Evolutionary conservation across 2,329 filamentous ascomycete species (phyloP).

Genomic region (Zasmidium citrigriseum): DNA sequence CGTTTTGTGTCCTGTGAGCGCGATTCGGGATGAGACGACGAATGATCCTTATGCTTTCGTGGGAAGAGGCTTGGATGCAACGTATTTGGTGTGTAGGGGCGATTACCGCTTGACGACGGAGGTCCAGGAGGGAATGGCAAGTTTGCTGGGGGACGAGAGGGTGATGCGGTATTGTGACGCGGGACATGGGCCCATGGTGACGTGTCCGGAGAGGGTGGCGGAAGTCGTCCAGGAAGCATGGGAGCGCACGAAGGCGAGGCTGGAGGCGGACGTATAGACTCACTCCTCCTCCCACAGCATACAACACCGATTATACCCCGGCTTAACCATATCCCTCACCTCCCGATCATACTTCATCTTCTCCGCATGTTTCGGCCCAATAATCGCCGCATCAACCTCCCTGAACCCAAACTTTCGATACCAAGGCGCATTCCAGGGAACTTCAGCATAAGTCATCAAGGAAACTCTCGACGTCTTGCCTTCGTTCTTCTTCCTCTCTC

Average conservation of each 20-base stretch:
- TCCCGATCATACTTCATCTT: slow-evolving; percentile 17
- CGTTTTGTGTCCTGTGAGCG: neutral
- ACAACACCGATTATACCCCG: slow-evolving; percentile 15
- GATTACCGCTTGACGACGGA: neutral
- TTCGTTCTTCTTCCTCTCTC: slow-evolving; percentile 1
- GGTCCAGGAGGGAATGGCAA: neutral
- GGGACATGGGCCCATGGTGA: neutral
- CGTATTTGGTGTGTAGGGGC: neutral
- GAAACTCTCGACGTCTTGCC: slow-evolving; percentile 7
- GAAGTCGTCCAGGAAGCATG: neutral
- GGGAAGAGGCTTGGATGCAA: neutral
- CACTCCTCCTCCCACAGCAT: slow-evolving; percentile 16
- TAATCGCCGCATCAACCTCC: slow-evolving; percentile 9
- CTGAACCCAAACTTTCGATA: slow-evolving; percentile 16
- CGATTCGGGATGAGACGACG: neutral
- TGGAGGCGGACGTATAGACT: neutral
- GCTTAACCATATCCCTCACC: slow-evolving; percentile 6
- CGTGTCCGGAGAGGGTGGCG: neutral
- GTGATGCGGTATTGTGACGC: neutral
- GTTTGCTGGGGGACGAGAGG: neutral
- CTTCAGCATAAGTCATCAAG: slow-evolving; percentile 18
- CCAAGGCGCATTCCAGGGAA: slow-evolving; percentile 23
- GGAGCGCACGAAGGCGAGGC: neutral
- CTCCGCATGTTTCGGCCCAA: slow-evolving; percentile 16
- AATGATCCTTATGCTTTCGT: neutral